phyloP scores from a whole-genome alignment of 495 filamentous ascomycete genomes.

The Podospora pseudocomata region DNA sequence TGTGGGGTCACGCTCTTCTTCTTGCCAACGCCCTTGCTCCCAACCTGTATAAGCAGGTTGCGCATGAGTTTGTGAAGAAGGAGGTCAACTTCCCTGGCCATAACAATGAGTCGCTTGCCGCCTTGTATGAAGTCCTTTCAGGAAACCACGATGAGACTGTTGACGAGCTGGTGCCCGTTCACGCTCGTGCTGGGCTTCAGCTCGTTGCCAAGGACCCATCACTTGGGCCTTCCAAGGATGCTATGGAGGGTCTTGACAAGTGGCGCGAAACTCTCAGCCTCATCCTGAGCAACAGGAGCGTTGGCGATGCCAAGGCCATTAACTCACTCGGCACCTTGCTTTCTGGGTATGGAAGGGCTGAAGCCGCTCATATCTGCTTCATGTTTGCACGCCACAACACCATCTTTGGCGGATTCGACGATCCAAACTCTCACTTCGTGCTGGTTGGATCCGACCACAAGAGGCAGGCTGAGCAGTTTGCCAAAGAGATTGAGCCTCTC shows the following conservation, averaged over 20 bases:
- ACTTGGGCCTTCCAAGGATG: slow-evolving; percentile 62
- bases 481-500: slow-evolving; percentile 76
- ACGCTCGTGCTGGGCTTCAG: slow-evolving; percentile 86
- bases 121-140: slow-evolving; percentile 87
- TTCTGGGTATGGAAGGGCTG: slow-evolving; percentile 78
- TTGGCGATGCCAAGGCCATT: slow-evolving; percentile 71
- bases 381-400: slow-evolving; percentile 55
- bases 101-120: slow-evolving; percentile 79
- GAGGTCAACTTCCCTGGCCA: slow-evolving; percentile 77
- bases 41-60: slow-evolving; percentile 79
- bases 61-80: slow-evolving; percentile 87
- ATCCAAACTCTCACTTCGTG: slow-evolving; percentile 70
- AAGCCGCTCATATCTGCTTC: slow-evolving; percentile 87
- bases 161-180: slow-evolving; percentile 93
- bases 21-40: slow-evolving; percentile 73
- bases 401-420: slow-evolving; percentile 78
- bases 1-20: slow-evolving; percentile 96
- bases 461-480: slow-evolving; percentile 59
- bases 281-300: slow-evolving; percentile 80
- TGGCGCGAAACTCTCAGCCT: slow-evolving; percentile 90
- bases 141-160: slow-evolving; percentile 92
- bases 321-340: slow-evolving; percentile 78
- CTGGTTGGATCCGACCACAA: slow-evolving; percentile 81
- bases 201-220: slow-evolving; percentile 70
- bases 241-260: slow-evolving; percentile 78